Percentiles rank a stretch among this genome's conserved stretches.
These are phyloP conservation scores for Erodium texanum DNA, from an alignment of 441 rosid genomes.

Conservation along the genomic window DNA sequence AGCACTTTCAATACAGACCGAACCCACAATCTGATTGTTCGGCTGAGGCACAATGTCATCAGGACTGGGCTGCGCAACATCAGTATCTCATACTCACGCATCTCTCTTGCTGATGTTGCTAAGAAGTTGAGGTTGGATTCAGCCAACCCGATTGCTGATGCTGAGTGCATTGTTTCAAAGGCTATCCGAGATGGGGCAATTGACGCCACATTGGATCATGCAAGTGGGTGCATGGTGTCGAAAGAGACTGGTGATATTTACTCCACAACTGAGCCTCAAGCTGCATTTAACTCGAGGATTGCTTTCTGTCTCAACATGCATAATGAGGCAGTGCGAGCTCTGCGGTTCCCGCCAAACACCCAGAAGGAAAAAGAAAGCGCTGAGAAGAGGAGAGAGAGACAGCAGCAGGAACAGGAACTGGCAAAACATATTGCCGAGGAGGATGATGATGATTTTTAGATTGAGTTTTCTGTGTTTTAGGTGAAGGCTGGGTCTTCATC, in stretches of 20 bases:
- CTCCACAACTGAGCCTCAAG: slow-evolving; percentile 54
- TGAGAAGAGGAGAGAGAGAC: slow-evolving; percentile 53
- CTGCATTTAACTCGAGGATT: slow-evolving; percentile 52
- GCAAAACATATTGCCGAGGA: slow-evolving; percentile 54
- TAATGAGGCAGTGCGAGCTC: slow-evolving; percentile 48
- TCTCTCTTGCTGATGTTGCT: slow-evolving; percentile 54
- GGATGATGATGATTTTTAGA: slow-evolving; percentile 49
- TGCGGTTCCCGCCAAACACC: slow-evolving; percentile 42
- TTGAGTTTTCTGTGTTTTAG: background rate
- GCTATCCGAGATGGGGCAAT: slow-evolving; percentile 57
- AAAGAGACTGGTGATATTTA: slow-evolving; percentile 58
- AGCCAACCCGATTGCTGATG: slow-evolving; percentile 50
- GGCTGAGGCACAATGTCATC: slow-evolving; percentile 52
- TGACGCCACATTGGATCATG: slow-evolving; percentile 49
- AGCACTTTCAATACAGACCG: slow-evolving; percentile 42
- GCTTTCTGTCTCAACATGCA: slow-evolving; percentile 60
- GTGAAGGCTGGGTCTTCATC: background rate
- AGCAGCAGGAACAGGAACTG: slow-evolving; percentile 58
- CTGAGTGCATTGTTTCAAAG: slow-evolving; percentile 53
- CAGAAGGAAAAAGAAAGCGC: slow-evolving; percentile 57
- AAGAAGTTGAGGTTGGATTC: slow-evolving; percentile 50
- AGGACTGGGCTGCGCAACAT: slow-evolving; percentile 51
- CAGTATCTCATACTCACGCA: slow-evolving; percentile 47
- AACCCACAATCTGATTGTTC: slow-evolving; percentile 49
- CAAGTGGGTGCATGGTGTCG: slow-evolving; percentile 47